A percentile compares a stretch with the other conserved stretches of the same genome.
Evolutionary conservation across 2,329 filamentous ascomycete species (phyloP).

Genomic region (Fulvia fulva): DNA sequence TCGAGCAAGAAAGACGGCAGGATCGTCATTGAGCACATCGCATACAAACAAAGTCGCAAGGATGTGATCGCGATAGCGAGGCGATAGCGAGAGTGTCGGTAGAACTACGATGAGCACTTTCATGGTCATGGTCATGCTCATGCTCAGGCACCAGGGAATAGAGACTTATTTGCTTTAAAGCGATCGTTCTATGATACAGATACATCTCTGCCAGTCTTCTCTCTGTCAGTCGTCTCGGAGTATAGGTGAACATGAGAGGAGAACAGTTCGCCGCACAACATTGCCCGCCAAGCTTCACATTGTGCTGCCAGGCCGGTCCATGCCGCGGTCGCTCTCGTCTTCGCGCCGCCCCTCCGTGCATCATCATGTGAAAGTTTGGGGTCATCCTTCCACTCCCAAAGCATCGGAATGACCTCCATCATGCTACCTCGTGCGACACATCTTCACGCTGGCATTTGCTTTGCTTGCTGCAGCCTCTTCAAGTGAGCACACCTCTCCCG

Average conservation of each 20-base stretch:
- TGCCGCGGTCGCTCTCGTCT: background rate
- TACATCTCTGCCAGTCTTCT: too few species aligned
- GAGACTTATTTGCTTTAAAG: background rate
- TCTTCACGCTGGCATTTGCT: background rate
- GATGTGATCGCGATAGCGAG: background rate
- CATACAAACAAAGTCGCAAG: background rate
- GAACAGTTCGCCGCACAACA: background rate
- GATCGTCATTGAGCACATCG: background rate
- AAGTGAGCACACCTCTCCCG: background rate
- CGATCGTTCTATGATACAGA: too few species aligned
- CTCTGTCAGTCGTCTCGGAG: background rate
- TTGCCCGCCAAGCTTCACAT: background rate
- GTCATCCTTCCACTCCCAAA: background rate
- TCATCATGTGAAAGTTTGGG: background rate
- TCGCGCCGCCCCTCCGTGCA: background rate
- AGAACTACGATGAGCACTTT: background rate
- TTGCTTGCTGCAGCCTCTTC: background rate
- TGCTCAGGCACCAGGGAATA: background rate
- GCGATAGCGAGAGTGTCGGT: background rate
- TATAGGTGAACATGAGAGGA: background rate
- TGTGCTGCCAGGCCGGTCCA: background rate
- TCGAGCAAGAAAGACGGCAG: background rate
- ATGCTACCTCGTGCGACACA: background rate
- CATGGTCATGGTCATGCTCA: background rate
- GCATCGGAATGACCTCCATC: background rate